Conservation (phyloP, 495 filamentous ascomycete species). For the Bathelium albidoporum region DNA sequence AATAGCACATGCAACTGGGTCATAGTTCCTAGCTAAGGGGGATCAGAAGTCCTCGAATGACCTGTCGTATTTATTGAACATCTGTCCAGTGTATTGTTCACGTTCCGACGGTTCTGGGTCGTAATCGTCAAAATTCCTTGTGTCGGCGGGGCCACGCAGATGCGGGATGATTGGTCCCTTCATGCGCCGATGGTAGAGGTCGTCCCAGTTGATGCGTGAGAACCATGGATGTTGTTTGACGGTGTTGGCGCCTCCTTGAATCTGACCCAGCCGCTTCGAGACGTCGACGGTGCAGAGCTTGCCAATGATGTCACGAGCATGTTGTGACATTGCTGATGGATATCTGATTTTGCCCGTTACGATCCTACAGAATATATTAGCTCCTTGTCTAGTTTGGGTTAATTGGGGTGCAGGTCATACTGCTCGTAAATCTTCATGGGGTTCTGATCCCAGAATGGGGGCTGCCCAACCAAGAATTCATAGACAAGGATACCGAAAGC, state of each 20-base stretch:
- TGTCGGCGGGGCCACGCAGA: slow-evolving; percentile 69
- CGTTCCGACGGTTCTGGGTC: slow-evolving; percentile 46
- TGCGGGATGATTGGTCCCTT: slow-evolving; percentile 81
- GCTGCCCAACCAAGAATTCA: slow-evolving; percentile 91
- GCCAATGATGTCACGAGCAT: slow-evolving; percentile 74
- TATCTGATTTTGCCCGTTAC: slow-evolving; percentile 64
- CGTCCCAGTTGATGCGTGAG: slow-evolving; percentile 71
- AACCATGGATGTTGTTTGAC: slow-evolving; percentile 91
- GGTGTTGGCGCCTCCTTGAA: slow-evolving; percentile 66
- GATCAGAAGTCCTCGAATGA: not conserved
- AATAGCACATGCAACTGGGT: not conserved
- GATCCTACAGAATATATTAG: slow-evolving; percentile 41
- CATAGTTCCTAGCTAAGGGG: not conserved
- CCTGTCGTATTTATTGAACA: not conserved
- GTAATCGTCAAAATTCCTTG: slow-evolving; percentile 86
- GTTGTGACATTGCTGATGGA: slow-evolving; percentile 57
- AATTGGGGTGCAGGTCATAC: slow-evolving; percentile 30
- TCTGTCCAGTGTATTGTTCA: slow-evolving; percentile 48
- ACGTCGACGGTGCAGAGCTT: slow-evolving; percentile 84
- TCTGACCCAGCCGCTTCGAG: slow-evolving; percentile 76
- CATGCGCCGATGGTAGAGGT: slow-evolving; percentile 52
- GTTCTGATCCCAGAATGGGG: slow-evolving; percentile 94
- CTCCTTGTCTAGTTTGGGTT: not conserved
- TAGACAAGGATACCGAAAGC: slow-evolving; percentile 91
- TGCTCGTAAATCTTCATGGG: slow-evolving; percentile 95